phyloP scores from a whole-genome alignment of 1,284 basidiomycete genomes.

The Amylostereum areolatum region DNA sequence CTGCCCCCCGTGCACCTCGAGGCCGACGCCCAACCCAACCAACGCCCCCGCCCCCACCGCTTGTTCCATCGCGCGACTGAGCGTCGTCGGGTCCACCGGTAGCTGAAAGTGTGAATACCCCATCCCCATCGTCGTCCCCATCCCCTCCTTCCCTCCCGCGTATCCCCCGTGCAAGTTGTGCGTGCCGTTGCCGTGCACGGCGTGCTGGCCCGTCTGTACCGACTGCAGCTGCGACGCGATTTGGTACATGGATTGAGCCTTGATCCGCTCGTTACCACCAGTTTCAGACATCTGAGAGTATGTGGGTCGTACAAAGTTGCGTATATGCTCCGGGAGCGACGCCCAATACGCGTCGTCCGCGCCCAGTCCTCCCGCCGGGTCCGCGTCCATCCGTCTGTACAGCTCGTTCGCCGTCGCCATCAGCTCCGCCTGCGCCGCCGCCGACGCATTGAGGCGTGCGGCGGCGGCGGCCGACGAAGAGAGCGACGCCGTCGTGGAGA shows the following conservation, averaged over 20 bases:
- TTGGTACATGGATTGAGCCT: slow-evolving; percentile 58
- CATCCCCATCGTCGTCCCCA: slow-evolving; percentile 1
- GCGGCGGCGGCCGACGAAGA: slow-evolving; percentile 29
- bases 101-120: slow-evolving; percentile 17
- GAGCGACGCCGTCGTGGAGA: slow-evolving; percentile 40
- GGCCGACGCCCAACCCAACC: slow-evolving; percentile 22
- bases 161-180: slow-evolving; percentile 27
- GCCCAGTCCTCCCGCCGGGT: slow-evolving; percentile 28
- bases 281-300: slow-evolving; percentile 23
- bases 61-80: slow-evolving; percentile 46
- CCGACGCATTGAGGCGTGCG: slow-evolving; percentile 26
- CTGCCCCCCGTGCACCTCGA: slow-evolving; percentile 11
- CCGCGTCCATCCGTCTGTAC: slow-evolving; percentile 37
- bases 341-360: slow-evolving; percentile 47
- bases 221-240: slow-evolving; percentile 57
- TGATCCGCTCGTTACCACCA: slow-evolving; percentile 27
- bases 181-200: slow-evolving; percentile 6
- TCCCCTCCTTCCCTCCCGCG: slow-evolving; percentile 11
- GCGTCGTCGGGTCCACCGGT: slow-evolving; percentile 48
- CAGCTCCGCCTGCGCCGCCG: slow-evolving; percentile 44
- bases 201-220: slow-evolving; percentile 43
- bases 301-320: slow-evolving; percentile 42
- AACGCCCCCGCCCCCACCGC: slow-evolving; percentile 38
- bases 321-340: slow-evolving; percentile 45
- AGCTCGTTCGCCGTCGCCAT: slow-evolving; percentile 50